Conservation (phyloP, 805 yeast species). For the Aciculoconidium aculeatum region DNA sequence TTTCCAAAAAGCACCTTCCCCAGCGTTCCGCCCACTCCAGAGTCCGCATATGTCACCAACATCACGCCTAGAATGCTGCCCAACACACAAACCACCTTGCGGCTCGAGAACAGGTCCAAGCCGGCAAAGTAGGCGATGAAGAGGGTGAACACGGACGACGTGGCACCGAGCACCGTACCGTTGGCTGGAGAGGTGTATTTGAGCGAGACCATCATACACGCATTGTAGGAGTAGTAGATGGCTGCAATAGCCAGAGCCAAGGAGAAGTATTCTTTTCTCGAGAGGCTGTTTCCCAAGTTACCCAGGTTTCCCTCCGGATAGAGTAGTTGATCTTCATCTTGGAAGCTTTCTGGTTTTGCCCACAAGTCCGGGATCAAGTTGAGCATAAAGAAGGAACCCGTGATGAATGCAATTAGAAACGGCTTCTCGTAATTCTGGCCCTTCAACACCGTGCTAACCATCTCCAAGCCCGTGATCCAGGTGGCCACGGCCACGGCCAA, state of each 20-base stretch:
- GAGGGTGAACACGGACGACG: constrained; percentile 47
- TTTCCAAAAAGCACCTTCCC: constrained; percentile 42
- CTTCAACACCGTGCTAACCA: constrained; percentile 45
- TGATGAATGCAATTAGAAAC: constrained; percentile 38
- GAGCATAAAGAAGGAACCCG: constrained; percentile 44
- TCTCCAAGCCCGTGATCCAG: constrained; percentile 46
- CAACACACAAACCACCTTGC: constrained; percentile 38
- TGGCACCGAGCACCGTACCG: constrained; percentile 45
- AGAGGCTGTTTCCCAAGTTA: constrained; percentile 17
- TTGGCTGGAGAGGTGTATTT: constrained; percentile 49
- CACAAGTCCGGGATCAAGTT: constrained; percentile 37
- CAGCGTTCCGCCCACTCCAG: constrained; percentile 21
- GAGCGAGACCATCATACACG: constrained; percentile 36
- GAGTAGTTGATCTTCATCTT: too few species aligned
- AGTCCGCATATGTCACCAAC: constrained; percentile 36
- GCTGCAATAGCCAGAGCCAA: constrained; percentile 36
- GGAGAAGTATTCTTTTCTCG: constrained; percentile 22
- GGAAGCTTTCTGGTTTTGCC: constrained; percentile 1
- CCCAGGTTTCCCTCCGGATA: too few species aligned
- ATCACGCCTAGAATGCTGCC: constrained; percentile 44
- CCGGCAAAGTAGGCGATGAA: constrained; percentile 35
- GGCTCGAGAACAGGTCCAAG: constrained; percentile 37
- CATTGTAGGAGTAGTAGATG: constrained; percentile 38
- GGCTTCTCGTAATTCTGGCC: constrained; percentile 46
- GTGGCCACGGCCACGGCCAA: constrained; percentile 37